phyloP scores from a whole-genome alignment of 768 basidiomycete genomes.

The Lactarius psammicola region DNA sequence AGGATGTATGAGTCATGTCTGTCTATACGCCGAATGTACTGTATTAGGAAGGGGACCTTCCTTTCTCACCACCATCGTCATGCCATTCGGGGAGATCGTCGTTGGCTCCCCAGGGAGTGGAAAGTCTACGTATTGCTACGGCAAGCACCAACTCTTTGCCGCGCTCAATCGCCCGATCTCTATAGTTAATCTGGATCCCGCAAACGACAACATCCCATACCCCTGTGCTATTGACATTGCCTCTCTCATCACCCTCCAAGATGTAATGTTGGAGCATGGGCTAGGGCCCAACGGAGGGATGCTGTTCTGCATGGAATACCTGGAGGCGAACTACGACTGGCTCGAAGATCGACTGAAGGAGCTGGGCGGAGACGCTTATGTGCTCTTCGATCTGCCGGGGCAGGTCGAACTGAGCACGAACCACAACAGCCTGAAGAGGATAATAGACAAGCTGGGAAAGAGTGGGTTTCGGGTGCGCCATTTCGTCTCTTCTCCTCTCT shows the following conservation, averaged over 20 bases:
- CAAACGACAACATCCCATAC: conserved; percentile 80
- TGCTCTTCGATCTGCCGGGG: conserved; percentile 94
- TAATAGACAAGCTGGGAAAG: conserved; percentile 71
- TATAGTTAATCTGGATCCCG: conserved; percentile 94
- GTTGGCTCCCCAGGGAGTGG: conserved; percentile 85
- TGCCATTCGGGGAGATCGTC: conserved; percentile 89
- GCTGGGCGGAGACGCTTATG: conserved; percentile 72
- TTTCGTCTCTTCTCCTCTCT: not conserved
- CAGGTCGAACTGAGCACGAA: conserved; percentile 98
- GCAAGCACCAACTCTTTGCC: conserved; percentile 84
- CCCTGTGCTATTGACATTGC: conserved; percentile 87
- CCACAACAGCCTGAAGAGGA: conserved; percentile 76
- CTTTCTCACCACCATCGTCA: conserved; percentile 33
- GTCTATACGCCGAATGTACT: not conserved
- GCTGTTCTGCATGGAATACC: conserved; percentile 73
- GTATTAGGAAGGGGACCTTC: conserved; percentile 23
- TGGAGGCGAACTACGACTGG: conserved; percentile 94
- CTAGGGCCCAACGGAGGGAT: conserved; percentile 96
- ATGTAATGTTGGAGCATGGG: conserved; percentile 79
- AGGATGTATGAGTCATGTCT: conserved; percentile 5
- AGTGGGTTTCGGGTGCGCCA: conserved; percentile 76
- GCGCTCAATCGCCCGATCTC: conserved; percentile 85
- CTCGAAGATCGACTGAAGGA: conserved; percentile 65
- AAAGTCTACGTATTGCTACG: conserved; percentile 86
- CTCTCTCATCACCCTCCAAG: conserved; percentile 79